Percentiles rank a stretch among this genome's conserved stretches.
Evolutionary conservation across 805 yeast species (phyloP).

Genomic region (Zygoascus bituminiphila): DNA sequence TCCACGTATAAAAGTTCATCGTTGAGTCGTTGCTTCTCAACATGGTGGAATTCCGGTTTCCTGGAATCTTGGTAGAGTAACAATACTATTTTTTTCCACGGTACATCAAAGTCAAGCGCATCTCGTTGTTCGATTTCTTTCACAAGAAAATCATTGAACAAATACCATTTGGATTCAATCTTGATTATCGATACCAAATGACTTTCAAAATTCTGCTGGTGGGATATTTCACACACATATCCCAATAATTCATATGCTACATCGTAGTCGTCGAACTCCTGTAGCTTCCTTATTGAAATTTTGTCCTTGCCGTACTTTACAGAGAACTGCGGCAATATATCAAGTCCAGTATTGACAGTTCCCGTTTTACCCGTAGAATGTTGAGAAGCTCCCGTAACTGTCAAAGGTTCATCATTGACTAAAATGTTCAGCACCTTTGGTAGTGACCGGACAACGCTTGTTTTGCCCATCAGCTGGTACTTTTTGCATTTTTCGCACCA

Average conservation of each 20-base stretch:
- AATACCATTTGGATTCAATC: conserved; percentile 47
- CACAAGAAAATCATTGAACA: conserved; percentile 89
- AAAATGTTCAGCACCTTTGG: conserved; percentile 12
- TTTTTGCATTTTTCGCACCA: conserved; percentile 45
- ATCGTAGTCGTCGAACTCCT: conserved; percentile 2
- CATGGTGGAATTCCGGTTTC: conserved; percentile 1
- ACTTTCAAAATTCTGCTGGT: conserved; percentile 19
- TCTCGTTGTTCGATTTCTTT: conserved; percentile 66
- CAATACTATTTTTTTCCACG: conserved; percentile 82
- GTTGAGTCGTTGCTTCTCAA: conserved; percentile 38
- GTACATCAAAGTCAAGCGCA: conserved; percentile 57
- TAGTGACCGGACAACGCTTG: conserved; percentile 25
- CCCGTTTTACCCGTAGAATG: background rate
- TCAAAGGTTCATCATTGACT: background rate
- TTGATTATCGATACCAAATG: conserved; percentile 32
- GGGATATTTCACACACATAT: conserved; percentile 28
- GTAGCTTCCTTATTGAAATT: conserved; percentile 1
- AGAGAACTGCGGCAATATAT: background rate
- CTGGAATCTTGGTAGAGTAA: conserved; percentile 45
- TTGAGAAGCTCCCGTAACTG: background rate
- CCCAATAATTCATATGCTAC: conserved; percentile 28
- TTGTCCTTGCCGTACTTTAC: background rate
- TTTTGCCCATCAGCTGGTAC: conserved; percentile 48
- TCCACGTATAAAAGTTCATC: conserved; percentile 64
- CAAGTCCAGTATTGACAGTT: background rate